These are phyloP conservation scores for Rhizophora apiculata DNA, from an alignment of 345 rosid species.

Conservation along the genomic window DNA sequence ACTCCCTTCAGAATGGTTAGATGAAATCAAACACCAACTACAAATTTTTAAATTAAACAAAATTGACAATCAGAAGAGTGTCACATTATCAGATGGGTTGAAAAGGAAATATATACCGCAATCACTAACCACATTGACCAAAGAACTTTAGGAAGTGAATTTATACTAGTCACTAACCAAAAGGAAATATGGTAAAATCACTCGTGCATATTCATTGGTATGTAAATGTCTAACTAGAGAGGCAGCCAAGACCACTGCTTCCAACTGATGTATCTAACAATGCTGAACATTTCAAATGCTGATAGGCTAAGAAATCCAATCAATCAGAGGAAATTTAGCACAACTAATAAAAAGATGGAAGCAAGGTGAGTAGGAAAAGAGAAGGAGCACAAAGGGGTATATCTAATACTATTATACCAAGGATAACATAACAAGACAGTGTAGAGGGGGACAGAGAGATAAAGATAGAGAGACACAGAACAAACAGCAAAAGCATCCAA, in stretches of 20 bases:
- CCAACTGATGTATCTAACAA: constrained; percentile 81
- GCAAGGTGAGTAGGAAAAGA: background rate
- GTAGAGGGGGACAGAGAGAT: no score
- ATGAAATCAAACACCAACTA: no score
- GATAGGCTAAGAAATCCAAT: constrained; percentile 49
- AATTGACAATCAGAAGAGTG: background rate
- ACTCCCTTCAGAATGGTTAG: no score
- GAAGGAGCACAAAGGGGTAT: background rate
- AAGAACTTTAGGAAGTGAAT: background rate
- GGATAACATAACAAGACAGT: no score
- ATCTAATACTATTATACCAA: background rate
- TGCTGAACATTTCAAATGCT: constrained; percentile 65
- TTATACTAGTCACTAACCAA: constrained; percentile 1
- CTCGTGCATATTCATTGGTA: no score
- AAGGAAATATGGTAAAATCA: no score
- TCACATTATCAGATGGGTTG: background rate
- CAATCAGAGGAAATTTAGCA: background rate
- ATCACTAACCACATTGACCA: no score
- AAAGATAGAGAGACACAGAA: no score
- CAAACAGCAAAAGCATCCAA: background rate
- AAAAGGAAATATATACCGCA: no score
- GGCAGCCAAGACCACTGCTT: constrained; percentile 22
- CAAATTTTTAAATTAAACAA: background rate
- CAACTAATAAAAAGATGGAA: background rate
- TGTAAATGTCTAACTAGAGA: no score